Conservation (phyloP, 2,329 filamentous ascomycete genomes). For the Ascochyta pisi region DNA sequence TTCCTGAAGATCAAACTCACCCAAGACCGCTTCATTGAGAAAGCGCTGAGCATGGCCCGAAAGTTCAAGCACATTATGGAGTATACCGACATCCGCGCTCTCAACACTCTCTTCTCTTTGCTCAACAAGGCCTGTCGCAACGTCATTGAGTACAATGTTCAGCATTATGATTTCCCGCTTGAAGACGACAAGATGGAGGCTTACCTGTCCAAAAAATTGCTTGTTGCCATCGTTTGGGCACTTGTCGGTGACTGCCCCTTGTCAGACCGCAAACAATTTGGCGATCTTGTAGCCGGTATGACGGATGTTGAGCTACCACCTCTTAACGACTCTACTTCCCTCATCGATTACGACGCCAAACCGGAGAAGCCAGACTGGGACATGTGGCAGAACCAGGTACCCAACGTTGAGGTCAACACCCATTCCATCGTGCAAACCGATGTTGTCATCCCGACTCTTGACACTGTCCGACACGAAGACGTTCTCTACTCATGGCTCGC, state of each 20-base stretch:
- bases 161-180: constrained; percentile 92
- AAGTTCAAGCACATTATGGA: constrained; percentile 97
- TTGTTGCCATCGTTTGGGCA: constrained; percentile 93
- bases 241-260: constrained; percentile 94
- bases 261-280: constrained; percentile 84
- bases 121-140: constrained; percentile 93
- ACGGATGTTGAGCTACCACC: constrained; percentile 86
- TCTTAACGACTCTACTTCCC: constrained; percentile 76
- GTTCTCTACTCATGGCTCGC: constrained; percentile 99
- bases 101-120: constrained; percentile 93
- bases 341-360: constrained; percentile 94
- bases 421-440: constrained; percentile 98
- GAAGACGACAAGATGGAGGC: constrained; percentile 88
- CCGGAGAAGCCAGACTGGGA: constrained; percentile 89
- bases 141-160: constrained; percentile 92
- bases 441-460: constrained; percentile 95
- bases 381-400: constrained; percentile 93
- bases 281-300: constrained; percentile 80
- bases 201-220: constrained; percentile 90
- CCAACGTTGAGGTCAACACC: constrained; percentile 94
- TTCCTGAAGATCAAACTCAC: constrained; percentile 78
- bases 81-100: constrained; percentile 86
- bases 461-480: constrained; percentile 97
- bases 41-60: constrained; percentile 76
- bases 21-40: constrained; percentile 79